These are phyloP conservation scores for Phyllosticta citribraziliensis DNA, from an alignment of 2,329 filamentous ascomycete species.

Conservation along the genomic window DNA sequence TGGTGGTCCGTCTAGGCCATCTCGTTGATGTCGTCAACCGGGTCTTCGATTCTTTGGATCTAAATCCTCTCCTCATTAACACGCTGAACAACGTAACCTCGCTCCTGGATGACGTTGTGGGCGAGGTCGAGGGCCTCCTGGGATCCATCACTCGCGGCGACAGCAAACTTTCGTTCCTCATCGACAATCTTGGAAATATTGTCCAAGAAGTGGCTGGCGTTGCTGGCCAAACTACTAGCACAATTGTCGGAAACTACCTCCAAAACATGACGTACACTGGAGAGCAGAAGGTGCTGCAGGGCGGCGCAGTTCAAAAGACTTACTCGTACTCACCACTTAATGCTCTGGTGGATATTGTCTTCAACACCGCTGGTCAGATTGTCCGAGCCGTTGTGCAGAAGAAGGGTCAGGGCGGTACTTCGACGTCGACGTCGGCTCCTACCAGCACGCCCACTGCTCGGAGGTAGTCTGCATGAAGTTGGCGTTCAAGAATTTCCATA, in stretches of 20 bases:
- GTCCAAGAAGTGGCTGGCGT: slow-evolving; percentile 47
- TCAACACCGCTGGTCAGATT: slow-evolving; percentile 46
- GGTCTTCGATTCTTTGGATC: slow-evolving; percentile 48
- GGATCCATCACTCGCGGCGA: slow-evolving; percentile 49
- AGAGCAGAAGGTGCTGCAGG: slow-evolving; percentile 24
- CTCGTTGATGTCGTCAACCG: slow-evolving; percentile 53
- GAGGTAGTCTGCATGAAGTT: background rate
- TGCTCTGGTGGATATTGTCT: slow-evolving; percentile 45
- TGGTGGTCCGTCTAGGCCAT: slow-evolving; percentile 50
- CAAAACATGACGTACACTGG: slow-evolving; percentile 50
- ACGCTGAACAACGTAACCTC: slow-evolving; percentile 45
- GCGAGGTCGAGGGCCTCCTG: slow-evolving; percentile 49
- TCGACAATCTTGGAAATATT: slow-evolving; percentile 55
- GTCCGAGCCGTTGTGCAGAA: slow-evolving; percentile 40
- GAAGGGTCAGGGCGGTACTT: slow-evolving; percentile 16
- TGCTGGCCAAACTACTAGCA: slow-evolving; percentile 36
- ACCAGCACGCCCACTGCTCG: slow-evolving; percentile 22
- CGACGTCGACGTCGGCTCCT: slow-evolving; percentile 15
- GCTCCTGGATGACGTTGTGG: slow-evolving; percentile 40
- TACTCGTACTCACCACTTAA: slow-evolving; percentile 42
- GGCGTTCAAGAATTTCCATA: too few relatives aligned
- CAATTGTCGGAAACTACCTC: slow-evolving; percentile 49
- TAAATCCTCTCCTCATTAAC: slow-evolving; percentile 52
- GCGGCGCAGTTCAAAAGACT: slow-evolving; percentile 40
- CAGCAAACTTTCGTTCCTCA: slow-evolving; percentile 44